Conservation (phyloP, 2,329 filamentous ascomycete species). For the Teratosphaeria epicoccoides region DNA sequence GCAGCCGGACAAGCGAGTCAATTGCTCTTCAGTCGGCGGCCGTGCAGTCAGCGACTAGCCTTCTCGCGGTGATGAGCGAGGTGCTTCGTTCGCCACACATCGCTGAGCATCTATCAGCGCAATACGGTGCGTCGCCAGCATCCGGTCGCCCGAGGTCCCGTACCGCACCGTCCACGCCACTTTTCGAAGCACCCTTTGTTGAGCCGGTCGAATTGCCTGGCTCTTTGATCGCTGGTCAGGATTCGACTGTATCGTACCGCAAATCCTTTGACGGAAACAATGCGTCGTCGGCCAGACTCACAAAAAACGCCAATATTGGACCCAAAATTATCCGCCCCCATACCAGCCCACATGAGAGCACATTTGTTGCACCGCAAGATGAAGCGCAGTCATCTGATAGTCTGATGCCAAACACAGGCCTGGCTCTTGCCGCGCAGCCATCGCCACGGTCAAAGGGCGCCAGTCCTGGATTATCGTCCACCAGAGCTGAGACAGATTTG, state of each 20-base stretch:
- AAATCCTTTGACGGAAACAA: constrained; percentile 1
- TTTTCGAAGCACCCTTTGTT: constrained; percentile 14
- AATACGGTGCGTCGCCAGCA: constrained; percentile 26
- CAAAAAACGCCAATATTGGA: background rate
- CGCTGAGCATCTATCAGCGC: constrained; percentile 20
- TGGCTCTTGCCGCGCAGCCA: background rate
- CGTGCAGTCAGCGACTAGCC: constrained; percentile 22
- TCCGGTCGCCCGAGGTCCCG: constrained; percentile 30
- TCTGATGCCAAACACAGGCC: background rate
- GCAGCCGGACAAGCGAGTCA: constrained; percentile 13
- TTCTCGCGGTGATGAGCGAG: constrained; percentile 34
- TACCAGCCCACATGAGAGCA: constrained; percentile 14
- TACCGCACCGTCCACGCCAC: constrained; percentile 31
- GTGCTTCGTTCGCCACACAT: constrained; percentile 32
- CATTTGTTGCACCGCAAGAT: background rate
- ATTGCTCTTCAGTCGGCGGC: constrained; percentile 22
- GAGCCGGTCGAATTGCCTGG: constrained; percentile 21
- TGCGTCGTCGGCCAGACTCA: background rate
- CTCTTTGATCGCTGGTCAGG: constrained; percentile 7
- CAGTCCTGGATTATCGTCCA: background rate
- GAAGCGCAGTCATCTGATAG: constrained; percentile 3
- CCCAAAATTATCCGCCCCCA: constrained; percentile 10
- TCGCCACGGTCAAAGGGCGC: background rate
- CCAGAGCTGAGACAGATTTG: background rate
- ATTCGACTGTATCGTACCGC: constrained; percentile 2